Evolutionary conservation across 768 basidiomycete species (phyloP).

Genomic region (Calocera viscosa): DNA sequence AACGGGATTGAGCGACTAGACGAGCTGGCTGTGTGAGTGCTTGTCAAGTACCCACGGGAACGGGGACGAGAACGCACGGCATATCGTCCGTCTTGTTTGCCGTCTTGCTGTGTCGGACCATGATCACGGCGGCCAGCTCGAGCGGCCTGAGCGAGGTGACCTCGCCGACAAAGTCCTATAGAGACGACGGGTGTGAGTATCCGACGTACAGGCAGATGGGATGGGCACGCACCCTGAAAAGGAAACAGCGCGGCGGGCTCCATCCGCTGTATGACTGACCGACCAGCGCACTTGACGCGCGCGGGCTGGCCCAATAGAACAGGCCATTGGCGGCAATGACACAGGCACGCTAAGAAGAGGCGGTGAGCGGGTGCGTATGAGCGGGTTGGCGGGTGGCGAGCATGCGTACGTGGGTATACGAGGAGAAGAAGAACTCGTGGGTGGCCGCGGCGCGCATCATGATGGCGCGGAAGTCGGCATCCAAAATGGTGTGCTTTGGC

Average conservation of each 20-base stretch:
- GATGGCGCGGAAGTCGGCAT: not conserved
- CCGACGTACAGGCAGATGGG: not conserved
- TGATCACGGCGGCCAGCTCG: not conserved
- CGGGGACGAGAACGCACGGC: not conserved
- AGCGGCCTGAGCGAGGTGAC: not conserved
- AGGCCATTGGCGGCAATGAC: not conserved
- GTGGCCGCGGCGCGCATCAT: not conserved
- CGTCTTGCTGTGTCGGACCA: not conserved
- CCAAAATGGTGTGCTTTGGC: not conserved
- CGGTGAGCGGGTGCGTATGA: not conserved
- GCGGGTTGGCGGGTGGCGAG: not conserved
- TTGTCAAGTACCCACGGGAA: not conserved
- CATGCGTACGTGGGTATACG: not conserved
- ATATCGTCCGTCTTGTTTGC: not conserved
- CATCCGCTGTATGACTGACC: not conserved
- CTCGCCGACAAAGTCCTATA: not conserved
- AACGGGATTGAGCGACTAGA: not conserved
- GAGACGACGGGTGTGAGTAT: not conserved
- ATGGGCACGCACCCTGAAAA: not conserved
- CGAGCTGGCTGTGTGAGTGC: not conserved
- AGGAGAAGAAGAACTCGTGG: not conserved
- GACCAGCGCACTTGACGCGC: not conserved
- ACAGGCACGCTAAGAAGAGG: not conserved
- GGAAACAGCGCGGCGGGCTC: not conserved
- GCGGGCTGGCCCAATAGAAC: not conserved